Base-by-base conservation (phyloP, 495 filamentous ascomycete species). In the Trichoderma reesei region DNA sequence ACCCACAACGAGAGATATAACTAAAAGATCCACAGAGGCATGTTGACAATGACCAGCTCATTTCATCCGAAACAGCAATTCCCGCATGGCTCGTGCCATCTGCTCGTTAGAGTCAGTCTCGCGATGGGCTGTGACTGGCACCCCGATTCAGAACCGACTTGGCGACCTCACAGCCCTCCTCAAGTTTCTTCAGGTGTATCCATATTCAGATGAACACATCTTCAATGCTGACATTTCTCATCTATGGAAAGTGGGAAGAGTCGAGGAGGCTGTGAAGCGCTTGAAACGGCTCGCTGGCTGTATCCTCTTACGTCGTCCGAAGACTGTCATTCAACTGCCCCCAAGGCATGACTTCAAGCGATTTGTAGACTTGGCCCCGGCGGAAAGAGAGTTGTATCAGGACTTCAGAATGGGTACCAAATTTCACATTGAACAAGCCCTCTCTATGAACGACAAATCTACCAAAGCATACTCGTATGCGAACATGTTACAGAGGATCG, bases 51-150 rank as follows among this genome's bases (percentile, higher is more conserved):
- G 18, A 31, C 18, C 44, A 81, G 79, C 75, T 4, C 78, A 80
- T 42, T 66, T 71, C 41, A 77, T 81, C 34, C 73, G 76, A 1
- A 77, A 79, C 64, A 54, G 65, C 4, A 61, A 69, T 31, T 74
- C 75, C 0, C 62, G 60, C 42, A 74, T 74, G 65, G 67, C 77
- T 7, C 63, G 65, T 20, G 77, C 78, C 14, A 54, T 72, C 0
- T 78, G 70, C 59, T 67, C 68, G 8, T 68, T 81, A 7, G 34
- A 70, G 2, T 65, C 76, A 0, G 67, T 64, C 5, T 67, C 67
- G 10, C 69, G 79, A 5, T 81, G 79, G 79, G 76, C 74, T 9
- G 73, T 80, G 1, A 80, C 74, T 0, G 78, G 74, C 1, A 80
- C 78, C 0, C 78, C 78, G 0, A 76, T 80, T 1, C 78, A 80